Conservation (phyloP, 2,329 filamentous ascomycete genomes). For the Aureobasidium sp. region DNA sequence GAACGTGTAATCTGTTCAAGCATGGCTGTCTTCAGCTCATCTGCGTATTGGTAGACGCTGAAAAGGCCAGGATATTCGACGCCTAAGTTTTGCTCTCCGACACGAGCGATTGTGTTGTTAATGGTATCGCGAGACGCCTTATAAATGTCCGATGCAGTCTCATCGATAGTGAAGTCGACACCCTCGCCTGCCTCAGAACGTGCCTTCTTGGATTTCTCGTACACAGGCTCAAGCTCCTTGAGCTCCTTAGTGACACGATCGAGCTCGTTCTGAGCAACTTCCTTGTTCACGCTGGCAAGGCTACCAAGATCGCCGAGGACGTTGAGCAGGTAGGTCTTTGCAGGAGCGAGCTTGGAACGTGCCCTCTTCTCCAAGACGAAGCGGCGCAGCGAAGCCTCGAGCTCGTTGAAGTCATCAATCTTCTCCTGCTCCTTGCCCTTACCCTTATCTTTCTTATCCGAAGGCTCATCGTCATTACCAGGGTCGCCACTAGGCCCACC, state of each 20-base stretch:
- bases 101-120: constrained; percentile 64
- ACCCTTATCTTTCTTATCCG: constrained; percentile 54
- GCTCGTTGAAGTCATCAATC: constrained; percentile 77
- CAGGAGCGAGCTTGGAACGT: constrained; percentile 88
- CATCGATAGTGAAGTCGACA: constrained; percentile 75
- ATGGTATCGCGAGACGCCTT: constrained; percentile 71
- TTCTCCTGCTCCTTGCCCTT: constrained; percentile 75
- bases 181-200: constrained; percentile 72
- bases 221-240: constrained; percentile 72
- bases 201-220: constrained; percentile 76
- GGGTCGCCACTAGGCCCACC: constrained; percentile 32
- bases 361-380: constrained; percentile 96
- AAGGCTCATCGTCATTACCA: constrained; percentile 37
- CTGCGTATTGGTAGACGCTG: constrained; percentile 82
- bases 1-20: constrained; percentile 76
- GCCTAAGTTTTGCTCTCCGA: constrained; percentile 70
- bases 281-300: constrained; percentile 77
- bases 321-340: constrained; percentile 91
- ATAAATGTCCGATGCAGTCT: constrained; percentile 79
- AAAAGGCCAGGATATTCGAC: constrained; percentile 83
- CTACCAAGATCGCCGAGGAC: constrained; percentile 80
- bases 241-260: constrained; percentile 76
- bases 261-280: constrained; percentile 78
- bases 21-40: constrained; percentile 88
- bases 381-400: constrained; percentile 80